Percentiles rank a stretch among this genome's conserved stretches.
Conservation (phyloP, 371 early-diverging fungal species). For the Mucor irregularis region DNA sequence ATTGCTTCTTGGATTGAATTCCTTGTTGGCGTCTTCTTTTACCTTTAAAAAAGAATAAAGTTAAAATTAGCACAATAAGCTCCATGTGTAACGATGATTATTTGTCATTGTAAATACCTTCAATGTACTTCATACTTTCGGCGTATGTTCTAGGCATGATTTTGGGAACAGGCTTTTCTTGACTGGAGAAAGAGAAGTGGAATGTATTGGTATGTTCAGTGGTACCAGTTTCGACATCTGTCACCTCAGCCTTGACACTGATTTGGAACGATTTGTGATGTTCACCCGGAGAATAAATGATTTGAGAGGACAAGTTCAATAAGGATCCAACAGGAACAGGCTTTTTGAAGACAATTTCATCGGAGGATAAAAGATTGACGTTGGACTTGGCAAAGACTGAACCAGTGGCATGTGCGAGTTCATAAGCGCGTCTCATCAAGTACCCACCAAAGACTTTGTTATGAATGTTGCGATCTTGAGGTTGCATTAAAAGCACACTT, state of each 20-base stretch:
- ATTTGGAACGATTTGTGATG: slow-evolving; percentile 70
- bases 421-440: slow-evolving; percentile 73
- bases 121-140: slow-evolving; percentile 75
- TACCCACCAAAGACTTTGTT: slow-evolving; percentile 91
- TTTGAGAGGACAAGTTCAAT: slow-evolving; percentile 70
- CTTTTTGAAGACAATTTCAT: slow-evolving; percentile 84
- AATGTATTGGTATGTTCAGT: slow-evolving; percentile 80
- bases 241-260: slow-evolving; percentile 76
- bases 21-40: slow-evolving; percentile 27
- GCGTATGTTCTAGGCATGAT: slow-evolving; percentile 75
- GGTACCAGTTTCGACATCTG: slow-evolving; percentile 61
- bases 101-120: slow-evolving; percentile 48
- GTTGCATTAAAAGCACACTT: slow-evolving; percentile 71
- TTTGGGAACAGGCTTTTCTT: slow-evolving; percentile 21
- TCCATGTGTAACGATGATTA: slow-evolving; percentile 1
- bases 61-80: background rate
- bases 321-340: slow-evolving; percentile 93
- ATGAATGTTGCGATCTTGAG: slow-evolving; percentile 91
- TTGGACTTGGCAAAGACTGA: slow-evolving; percentile 60
- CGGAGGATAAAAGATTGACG: slow-evolving; percentile 69
- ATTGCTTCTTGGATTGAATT: slow-evolving; percentile 13
- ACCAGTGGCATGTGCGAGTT: slow-evolving; percentile 79
- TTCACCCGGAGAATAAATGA: slow-evolving; percentile 63
- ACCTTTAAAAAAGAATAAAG: slow-evolving; percentile 1
- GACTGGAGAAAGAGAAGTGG: slow-evolving; percentile 73